Evolutionary conservation across 139 green algal species (phyloP).

Genomic region (Chlamydomonas eustigma): DNA sequence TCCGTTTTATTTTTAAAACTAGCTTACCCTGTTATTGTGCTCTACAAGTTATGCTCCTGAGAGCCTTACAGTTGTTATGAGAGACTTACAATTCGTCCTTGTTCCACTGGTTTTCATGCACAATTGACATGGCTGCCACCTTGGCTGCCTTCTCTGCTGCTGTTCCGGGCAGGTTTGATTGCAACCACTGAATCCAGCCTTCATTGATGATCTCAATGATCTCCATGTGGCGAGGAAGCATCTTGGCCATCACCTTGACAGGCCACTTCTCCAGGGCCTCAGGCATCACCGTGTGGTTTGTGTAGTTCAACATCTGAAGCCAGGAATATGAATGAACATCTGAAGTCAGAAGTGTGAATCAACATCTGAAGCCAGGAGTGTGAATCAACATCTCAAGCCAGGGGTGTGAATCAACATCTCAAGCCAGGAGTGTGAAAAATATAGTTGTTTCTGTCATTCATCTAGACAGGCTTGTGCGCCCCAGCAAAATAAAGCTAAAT

Average conservation of each 20-base stretch:
- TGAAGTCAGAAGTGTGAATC: no score
- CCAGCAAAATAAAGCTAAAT: no score
- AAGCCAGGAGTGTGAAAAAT: no score
- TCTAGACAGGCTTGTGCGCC: no score
- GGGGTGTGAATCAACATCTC: no score
- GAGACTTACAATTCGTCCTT: conserved; percentile 73
- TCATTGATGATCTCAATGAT: conserved; percentile 84
- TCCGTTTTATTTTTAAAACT: no score
- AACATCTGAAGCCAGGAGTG: no score
- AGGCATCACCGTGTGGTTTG: conserved; percentile 98
- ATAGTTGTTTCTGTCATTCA: no score
- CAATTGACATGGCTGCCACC: conserved; percentile 73
- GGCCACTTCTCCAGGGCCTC: conserved; percentile 99
- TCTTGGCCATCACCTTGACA: conserved; percentile 81
- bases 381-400: no score
- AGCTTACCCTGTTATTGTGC: no score
- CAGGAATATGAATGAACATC: background rate
- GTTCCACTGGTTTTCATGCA: conserved; percentile 82
- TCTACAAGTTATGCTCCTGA: background rate
- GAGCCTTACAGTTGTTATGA: no score
- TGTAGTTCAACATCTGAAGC: conserved; percentile 83
- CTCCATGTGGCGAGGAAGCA: conserved; percentile 95
- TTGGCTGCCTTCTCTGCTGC: conserved; percentile 35
- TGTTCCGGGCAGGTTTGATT: conserved; percentile 26
- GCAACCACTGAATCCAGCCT: conserved; percentile 53